phyloP scores from a whole-genome alignment of 176 grass and related monocot species.

The Bonia amplexicaulis region DNA sequence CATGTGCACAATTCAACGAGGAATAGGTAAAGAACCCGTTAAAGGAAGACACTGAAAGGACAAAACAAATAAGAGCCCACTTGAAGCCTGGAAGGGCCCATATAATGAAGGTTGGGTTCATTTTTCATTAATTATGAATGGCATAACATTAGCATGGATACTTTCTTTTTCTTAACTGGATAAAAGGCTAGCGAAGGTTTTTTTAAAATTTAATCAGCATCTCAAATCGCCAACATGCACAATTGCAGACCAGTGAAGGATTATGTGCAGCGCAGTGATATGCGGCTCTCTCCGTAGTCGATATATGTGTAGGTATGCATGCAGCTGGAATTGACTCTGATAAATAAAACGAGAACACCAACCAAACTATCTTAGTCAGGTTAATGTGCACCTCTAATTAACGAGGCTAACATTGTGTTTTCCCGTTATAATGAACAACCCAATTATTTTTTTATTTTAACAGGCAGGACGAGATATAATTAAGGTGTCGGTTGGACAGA shows the following conservation, averaged over 20 bases:
- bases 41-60: neutral
- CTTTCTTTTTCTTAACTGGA: neutral
- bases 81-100: neutral
- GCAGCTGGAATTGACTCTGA: neutral
- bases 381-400: too few species aligned
- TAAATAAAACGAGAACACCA: neutral
- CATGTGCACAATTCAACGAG: neutral
- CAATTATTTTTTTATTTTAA: neutral
- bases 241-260: neutral
- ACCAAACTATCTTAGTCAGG: neutral
- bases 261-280: neutral
- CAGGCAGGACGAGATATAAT: neutral
- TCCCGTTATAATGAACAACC: neutral
- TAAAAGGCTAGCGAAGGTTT: neutral
- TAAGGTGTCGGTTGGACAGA: neutral
- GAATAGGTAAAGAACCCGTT: neutral
- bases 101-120: neutral
- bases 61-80: neutral
- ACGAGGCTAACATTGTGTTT: neutral
- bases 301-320: neutral
- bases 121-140: neutral
- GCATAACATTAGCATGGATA: neutral
- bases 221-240: neutral
- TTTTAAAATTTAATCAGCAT: neutral
- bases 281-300: neutral